Evolutionary conservation across 257 asterid species (phyloP), one percentile per base, ranked within the genome.

Genomic region (Solanum acaule): DNA sequence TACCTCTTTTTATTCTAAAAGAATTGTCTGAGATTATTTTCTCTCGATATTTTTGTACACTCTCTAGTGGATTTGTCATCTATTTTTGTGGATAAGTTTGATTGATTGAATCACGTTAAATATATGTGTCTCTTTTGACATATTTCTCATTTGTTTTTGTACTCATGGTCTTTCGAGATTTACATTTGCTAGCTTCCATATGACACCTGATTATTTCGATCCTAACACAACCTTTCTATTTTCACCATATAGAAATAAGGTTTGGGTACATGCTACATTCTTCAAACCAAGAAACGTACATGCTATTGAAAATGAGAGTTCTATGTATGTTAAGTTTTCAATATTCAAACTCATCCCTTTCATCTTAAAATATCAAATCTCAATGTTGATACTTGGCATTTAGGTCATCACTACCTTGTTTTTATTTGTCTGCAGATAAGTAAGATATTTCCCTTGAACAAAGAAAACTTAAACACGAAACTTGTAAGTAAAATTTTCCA

Each of bases 231-330:
- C 65, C n/a, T 18, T 1, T 0, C 0, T 6, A 56, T 2, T 18
- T 56, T 7, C n/a, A 18, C 65, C 0, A 18, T 0, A 18, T 18
- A 56, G 0, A 1, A 18, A 18, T 18, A 56, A 56, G 10, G 2
- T 56, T 18, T 18, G n/a, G 2, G 0, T 56, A 56, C 65, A 18
- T 18, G 0, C n/a, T 56, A 56, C 1, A 0, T 0, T 56, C n/a
- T 6, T 52, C 10, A 52, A 0, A 40, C 37, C 10, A 40, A 3
- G 61, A 78, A 25, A 78, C 12, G 7, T 29, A 3, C 13, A 25
- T 42, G 37, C 42, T 78, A 40, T 78, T 42, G 37, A 77, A 38
- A 23, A 77, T 77, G 35, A 42, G 25, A 78, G 6, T 78, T 40
- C 61, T 40, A 1, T 76, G 3, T 6, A 40, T n/a, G 35, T 13